Conservation (phyloP, 2,329 filamentous ascomycete genomes). For the Aurifilum marmelostoma region DNA sequence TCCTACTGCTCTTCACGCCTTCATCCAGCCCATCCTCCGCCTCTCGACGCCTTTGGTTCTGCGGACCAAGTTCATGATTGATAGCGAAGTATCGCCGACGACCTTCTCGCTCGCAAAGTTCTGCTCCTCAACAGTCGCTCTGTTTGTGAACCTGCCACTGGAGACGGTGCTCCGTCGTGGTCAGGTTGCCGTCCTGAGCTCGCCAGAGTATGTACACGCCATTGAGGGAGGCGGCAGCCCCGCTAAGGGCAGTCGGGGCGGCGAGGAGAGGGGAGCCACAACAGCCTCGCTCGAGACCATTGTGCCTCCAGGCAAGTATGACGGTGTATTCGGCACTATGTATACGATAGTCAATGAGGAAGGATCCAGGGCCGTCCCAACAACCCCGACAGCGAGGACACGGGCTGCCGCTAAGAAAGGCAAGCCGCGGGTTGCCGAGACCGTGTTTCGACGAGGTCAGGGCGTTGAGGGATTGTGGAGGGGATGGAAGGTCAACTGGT, state of each 20-base stretch:
- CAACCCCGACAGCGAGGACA: conserved; percentile 38
- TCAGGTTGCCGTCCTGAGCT: conserved; percentile 73
- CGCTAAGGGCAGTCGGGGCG: conserved; percentile 32
- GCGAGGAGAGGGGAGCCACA: conserved; percentile 35
- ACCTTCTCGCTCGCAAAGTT: conserved; percentile 85
- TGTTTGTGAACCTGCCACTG: conserved; percentile 85
- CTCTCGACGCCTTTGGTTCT: conserved; percentile 84
- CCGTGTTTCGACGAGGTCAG: conserved; percentile 63
- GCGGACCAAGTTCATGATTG: conserved; percentile 81
- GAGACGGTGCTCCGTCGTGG: conserved; percentile 91
- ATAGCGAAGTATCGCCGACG: conserved; percentile 78
- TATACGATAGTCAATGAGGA: conserved; percentile 85
- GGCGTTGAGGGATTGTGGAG: conserved; percentile 70
- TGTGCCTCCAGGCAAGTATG: conserved; percentile 78
- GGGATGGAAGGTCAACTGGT: conserved; percentile 78
- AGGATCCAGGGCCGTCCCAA: conserved; percentile 59
- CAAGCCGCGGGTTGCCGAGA: conserved; percentile 44
- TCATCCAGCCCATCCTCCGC: conserved; percentile 80
- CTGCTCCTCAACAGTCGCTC: conserved; percentile 74
- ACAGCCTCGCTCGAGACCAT: conserved; percentile 65
- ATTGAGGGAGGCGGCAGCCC: conserved; percentile 41
- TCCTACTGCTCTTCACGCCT: conserved; percentile 85
- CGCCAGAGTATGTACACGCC: conserved; percentile 54
- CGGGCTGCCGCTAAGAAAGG: conserved; percentile 37
- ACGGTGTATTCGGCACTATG: conserved; percentile 89